These are phyloP conservation scores for Populus nigra DNA, from an alignment of 345 rosid species.

Conservation along the genomic window DNA sequence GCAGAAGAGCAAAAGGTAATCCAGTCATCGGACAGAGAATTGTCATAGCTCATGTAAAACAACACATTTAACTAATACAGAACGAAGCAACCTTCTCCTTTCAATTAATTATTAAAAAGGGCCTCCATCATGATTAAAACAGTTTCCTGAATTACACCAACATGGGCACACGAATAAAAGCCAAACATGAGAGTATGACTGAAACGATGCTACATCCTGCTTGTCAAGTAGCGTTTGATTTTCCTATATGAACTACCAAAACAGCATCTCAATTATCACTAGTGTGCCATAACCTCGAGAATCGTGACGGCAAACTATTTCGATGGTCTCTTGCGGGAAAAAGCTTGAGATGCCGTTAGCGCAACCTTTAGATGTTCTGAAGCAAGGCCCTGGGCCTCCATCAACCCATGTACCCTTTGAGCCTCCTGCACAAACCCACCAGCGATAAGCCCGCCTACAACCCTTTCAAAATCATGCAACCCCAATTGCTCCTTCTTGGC, in stretches of 20 bases:
- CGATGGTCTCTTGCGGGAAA: constrained; percentile 19
- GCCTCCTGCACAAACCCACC: constrained; percentile 76
- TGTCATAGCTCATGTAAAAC: neutral
- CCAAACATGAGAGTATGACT: neutral
- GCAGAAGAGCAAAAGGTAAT: neutral
- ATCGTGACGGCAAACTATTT: constrained; percentile 2
- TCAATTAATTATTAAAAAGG: neutral
- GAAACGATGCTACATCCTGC: neutral
- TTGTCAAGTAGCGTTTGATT: neutral
- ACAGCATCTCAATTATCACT: neutral
- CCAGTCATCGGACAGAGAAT: neutral
- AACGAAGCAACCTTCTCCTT: constrained; percentile 1
- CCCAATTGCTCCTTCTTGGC: constrained; percentile 51
- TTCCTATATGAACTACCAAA: neutral
- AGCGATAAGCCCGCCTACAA: constrained; percentile 48
- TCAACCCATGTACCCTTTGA: constrained; percentile 39
- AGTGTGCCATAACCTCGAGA: neutral
- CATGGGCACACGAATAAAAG: neutral
- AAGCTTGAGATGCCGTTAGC: constrained; percentile 26
- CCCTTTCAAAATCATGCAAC: constrained; percentile 53
- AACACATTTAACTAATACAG: neutral
- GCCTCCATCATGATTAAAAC: neutral
- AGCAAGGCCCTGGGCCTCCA: constrained; percentile 59
- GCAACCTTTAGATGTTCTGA: constrained; percentile 38
- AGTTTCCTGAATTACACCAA: neutral